phyloP scores from a whole-genome alignment of 305 asterid genomes.

The Fraxinus greggii region DNA sequence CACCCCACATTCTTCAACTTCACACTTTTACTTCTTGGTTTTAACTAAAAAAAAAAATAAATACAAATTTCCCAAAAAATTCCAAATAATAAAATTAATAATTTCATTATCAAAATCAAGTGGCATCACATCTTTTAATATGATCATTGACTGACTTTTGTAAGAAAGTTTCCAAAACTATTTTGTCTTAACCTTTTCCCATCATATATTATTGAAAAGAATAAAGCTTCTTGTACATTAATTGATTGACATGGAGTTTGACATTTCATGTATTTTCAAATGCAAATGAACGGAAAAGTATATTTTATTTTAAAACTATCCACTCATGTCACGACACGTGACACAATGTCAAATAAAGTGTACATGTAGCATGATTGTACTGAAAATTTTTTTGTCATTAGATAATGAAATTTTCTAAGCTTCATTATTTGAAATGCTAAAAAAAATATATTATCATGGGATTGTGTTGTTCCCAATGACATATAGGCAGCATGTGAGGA shows the following conservation, averaged over 20 bases:
- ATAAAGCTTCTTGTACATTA: too few relatives aligned
- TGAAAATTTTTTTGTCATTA: conserved; percentile 19
- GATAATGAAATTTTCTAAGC: conserved; percentile 21
- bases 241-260: too few relatives aligned
- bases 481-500: conserved; percentile 71
- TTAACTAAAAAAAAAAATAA: background rate
- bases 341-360: too few relatives aligned
- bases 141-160: conserved; percentile 37
- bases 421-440: conserved; percentile 49
- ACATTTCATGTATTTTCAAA: too few relatives aligned
- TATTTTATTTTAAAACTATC: too few relatives aligned
- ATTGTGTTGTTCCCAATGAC: conserved; percentile 79
- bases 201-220: conserved; percentile 27
- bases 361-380: too few relatives aligned
- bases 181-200: conserved; percentile 9
- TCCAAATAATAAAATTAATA: background rate
- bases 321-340: too few relatives aligned
- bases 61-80: background rate
- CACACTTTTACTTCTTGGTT: background rate
- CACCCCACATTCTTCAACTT: background rate
- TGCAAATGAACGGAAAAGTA: too few relatives aligned
- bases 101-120: background rate
- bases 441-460: conserved; percentile 44
- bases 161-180: background rate
- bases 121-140: conserved; percentile 41